Evolutionary conservation across 2,329 filamentous ascomycete species (phyloP).

Genomic region (Colletotrichum sp.): DNA sequence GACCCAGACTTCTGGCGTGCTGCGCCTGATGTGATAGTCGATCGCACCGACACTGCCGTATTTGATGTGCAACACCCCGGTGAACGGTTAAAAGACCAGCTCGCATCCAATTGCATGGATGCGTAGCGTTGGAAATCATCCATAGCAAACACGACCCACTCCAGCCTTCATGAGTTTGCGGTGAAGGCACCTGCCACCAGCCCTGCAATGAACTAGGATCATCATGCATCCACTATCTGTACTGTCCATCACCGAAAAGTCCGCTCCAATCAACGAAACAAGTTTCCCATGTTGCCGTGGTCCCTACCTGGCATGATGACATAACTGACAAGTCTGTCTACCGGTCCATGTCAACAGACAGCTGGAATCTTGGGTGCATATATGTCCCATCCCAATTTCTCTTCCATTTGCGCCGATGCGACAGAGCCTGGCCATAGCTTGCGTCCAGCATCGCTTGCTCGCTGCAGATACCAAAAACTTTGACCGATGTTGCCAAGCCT

Average conservation of each 20-base stretch:
- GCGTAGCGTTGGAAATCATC: background rate
- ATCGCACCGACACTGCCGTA: background rate
- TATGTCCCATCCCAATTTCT: background rate
- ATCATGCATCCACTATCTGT: background rate
- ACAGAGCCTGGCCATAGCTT: background rate
- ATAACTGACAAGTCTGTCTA: background rate
- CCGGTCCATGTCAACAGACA: background rate
- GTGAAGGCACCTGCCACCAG: background rate
- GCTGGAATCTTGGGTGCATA: background rate
- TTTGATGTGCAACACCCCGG: background rate
- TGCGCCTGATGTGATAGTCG: background rate
- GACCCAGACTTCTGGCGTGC: background rate
- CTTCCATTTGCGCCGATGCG: background rate
- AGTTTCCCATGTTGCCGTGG: rapidly evolving
- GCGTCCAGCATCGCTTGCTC: background rate
- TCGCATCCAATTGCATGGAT: background rate
- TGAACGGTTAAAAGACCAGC: background rate
- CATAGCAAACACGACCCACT: background rate
- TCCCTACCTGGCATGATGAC: background rate
- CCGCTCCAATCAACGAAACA: background rate
- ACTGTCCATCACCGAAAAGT: rapidly evolving
- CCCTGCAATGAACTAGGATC: background rate
- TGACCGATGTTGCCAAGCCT: background rate
- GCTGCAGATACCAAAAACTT: background rate
- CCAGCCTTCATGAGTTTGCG: background rate